Evolutionary conservation across 306 rosid genomes (phyloP).

Genomic region (Morella rubra): DNA sequence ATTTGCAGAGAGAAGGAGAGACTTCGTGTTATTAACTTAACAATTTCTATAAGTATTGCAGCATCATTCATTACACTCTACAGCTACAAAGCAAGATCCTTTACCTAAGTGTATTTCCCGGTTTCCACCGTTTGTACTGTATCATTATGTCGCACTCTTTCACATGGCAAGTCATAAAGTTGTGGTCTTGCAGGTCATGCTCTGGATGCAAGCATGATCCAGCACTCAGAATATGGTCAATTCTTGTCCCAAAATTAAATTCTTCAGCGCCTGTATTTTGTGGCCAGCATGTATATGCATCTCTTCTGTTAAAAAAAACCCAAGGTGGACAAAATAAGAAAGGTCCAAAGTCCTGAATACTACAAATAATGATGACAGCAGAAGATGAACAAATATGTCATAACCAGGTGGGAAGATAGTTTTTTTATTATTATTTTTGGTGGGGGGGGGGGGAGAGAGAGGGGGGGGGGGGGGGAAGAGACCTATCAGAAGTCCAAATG

Average conservation of each 20-base stretch:
- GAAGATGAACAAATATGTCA: conserved; percentile 7
- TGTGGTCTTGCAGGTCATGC: conserved; percentile 61
- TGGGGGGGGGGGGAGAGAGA: not conserved
- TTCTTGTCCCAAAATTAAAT: conserved; percentile 88
- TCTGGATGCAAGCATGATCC: conserved; percentile 75
- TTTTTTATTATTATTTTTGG: too few relatives aligned
- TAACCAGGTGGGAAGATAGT: not conserved
- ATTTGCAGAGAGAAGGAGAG: not conserved
- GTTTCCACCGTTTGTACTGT: conserved; percentile 86
- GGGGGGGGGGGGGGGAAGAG: conserved; percentile 8
- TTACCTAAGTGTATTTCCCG: conserved; percentile 71
- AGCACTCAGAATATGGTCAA: conserved; percentile 83
- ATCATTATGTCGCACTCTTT: conserved; percentile 80
- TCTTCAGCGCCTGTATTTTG: conserved; percentile 91
- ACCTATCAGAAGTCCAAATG: not conserved
- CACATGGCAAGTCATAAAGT: conserved; percentile 70
- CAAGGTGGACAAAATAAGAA: conserved; percentile 14
- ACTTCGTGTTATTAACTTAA: not conserved
- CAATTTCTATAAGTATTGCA: not conserved
- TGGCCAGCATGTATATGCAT: conserved; percentile 89
- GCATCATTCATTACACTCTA: not conserved
- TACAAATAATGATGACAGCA: conserved; percentile 9
- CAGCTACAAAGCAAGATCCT: not conserved
- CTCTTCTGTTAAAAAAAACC: conserved; percentile 53
- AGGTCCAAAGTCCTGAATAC: not conserved